Percentiles rank a stretch among this genome's conserved stretches.
These are phyloP conservation scores for Phytophthora melonis DNA, from an alignment of 352 stramenopile genomes.

Conservation along the genomic window DNA sequence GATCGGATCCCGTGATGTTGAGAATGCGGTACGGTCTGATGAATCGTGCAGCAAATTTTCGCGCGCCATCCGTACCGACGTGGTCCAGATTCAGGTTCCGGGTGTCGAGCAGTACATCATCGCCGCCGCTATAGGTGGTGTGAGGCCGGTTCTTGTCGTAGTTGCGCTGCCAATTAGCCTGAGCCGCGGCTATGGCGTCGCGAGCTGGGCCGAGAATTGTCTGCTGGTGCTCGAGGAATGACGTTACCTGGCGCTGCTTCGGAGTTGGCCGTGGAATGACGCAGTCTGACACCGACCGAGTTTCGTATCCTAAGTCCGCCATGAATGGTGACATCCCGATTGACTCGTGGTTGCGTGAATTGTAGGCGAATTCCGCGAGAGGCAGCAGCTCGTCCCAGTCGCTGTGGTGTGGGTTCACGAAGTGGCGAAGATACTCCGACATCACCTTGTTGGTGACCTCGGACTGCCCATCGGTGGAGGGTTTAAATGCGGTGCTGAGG, in stretches of 20 bases:
- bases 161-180: background rate
- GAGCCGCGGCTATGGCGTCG: background rate
- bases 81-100: background rate
- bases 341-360: background rate
- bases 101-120: background rate
- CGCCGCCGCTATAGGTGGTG: background rate
- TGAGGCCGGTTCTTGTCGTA: background rate
- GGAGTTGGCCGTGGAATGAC: constrained; percentile 3
- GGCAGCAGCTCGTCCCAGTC: constrained; percentile 2
- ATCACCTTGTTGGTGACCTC: constrained; percentile 17
- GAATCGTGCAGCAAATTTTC: background rate
- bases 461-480: constrained; percentile 22
- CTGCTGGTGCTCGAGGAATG: constrained; percentile 1
- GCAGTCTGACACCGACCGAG: constrained; percentile 3
- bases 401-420: background rate
- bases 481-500: constrained; percentile 23
- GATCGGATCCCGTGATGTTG: background rate
- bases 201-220: constrained; percentile 1
- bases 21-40: background rate
- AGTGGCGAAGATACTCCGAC: constrained; percentile 8
- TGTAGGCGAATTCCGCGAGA: constrained; percentile 9
- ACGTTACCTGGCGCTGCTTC: constrained; percentile 1
- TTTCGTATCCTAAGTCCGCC: background rate
- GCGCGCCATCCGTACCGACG: background rate
- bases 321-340: constrained; percentile 14